Evolutionary conservation across 78 protist species (phyloP).

Genomic region (Dictyostelium intermedium): DNA sequence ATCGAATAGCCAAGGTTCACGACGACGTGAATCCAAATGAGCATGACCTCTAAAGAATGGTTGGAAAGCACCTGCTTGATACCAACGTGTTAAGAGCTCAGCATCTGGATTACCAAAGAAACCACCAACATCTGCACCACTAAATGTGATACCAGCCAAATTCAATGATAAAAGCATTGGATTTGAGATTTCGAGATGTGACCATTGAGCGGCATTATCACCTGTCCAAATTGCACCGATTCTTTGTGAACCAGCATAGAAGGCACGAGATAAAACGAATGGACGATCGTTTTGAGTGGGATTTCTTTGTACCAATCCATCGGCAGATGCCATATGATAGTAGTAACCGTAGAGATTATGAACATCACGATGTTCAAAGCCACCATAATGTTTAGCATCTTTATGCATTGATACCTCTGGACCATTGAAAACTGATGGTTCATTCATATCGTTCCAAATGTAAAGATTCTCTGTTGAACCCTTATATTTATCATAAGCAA

Average conservation of each 20-base stretch:
- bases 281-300: slow-evolving; percentile 89
- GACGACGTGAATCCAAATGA: slow-evolving; percentile 94
- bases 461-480: slow-evolving; percentile 91
- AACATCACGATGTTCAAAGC: slow-evolving; percentile 95
- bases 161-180: slow-evolving; percentile 94
- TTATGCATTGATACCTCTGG: slow-evolving; percentile 98
- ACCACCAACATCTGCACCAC: slow-evolving; percentile 98
- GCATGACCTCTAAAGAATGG: slow-evolving; percentile 99
- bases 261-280: slow-evolving; percentile 98
- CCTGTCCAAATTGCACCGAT: slow-evolving; percentile 99
- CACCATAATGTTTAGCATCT: slow-evolving; percentile 89
- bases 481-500: slow-evolving; percentile 83
- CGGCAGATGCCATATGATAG: slow-evolving; percentile 80
- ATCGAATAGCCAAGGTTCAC: slow-evolving; percentile 98
- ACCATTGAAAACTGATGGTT: slow-evolving; percentile 98
- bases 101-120: slow-evolving; percentile 96
- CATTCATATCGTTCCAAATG: slow-evolving; percentile 99
- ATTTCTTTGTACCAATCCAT: slow-evolving; percentile 86
- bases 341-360: slow-evolving; percentile 98
- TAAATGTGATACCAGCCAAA: slow-evolving; percentile 93
- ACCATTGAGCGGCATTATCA: slow-evolving; percentile 98
- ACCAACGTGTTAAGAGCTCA: slow-evolving; percentile 97
- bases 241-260: slow-evolving; percentile 98
- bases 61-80: slow-evolving; percentile 94
- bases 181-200: slow-evolving; percentile 86